phyloP scores from a whole-genome alignment of 306 rosid genomes.

The Cajanus cajan region DNA sequence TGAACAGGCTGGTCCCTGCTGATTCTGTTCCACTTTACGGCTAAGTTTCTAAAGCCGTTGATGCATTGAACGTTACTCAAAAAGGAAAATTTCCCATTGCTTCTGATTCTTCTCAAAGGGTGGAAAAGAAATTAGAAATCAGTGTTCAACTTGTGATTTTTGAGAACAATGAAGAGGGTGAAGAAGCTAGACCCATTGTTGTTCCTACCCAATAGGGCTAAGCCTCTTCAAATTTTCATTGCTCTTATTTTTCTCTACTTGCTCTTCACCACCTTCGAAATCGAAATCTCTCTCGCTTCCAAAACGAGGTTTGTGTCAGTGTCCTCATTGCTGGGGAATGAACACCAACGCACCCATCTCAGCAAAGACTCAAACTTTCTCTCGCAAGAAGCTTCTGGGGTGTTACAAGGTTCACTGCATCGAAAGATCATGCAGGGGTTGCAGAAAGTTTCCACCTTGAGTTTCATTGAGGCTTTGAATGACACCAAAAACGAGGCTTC shows the following conservation, averaged over 20 bases:
- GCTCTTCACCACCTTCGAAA: conserved; percentile 57
- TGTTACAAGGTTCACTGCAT: conserved; percentile 30
- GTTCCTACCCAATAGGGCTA: conserved; percentile 40
- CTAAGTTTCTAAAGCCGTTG: neutral
- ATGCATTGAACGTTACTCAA: neutral
- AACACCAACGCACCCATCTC: conserved; percentile 22
- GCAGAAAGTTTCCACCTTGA: conserved; percentile 62
- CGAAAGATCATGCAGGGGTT: conserved; percentile 45
- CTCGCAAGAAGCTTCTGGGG: conserved; percentile 30
- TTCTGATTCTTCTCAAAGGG: neutral
- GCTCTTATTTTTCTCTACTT: conserved; percentile 45
- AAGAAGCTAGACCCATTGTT: conserved; percentile 45
- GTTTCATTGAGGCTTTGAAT: conserved; percentile 43
- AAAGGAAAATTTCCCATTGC: neutral
- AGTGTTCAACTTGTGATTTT: neutral
- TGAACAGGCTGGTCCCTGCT: neutral
- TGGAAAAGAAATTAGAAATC: neutral
- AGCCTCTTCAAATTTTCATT: conserved; percentile 55
- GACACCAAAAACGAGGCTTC: conserved; percentile 38
- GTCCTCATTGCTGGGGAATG: conserved; percentile 32
- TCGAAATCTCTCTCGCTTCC: conserved; percentile 56
- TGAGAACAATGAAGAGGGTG: conserved; percentile 53
- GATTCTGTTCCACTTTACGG: neutral
- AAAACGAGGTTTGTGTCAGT: conserved; percentile 39
- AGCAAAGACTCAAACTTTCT: conserved; percentile 36